These are phyloP conservation scores for Acacia pycnantha DNA, from an alignment of 331 rosid genomes.

Conservation along the genomic window DNA sequence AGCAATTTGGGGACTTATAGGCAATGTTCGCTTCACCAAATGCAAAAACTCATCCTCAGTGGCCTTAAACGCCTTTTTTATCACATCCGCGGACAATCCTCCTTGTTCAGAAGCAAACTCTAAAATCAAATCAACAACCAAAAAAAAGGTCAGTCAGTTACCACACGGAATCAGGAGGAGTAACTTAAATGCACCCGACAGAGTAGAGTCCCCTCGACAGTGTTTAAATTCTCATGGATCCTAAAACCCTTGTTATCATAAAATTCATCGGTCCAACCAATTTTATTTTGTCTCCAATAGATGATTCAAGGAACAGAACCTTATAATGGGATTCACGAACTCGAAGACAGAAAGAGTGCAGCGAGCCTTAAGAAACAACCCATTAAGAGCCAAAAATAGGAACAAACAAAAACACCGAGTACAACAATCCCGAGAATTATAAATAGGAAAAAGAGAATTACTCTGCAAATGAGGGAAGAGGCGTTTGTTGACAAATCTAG, in stretches of 20 bases:
- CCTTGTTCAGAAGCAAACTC: constrained; percentile 71
- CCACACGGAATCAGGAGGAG: not conserved
- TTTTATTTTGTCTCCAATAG: not conserved
- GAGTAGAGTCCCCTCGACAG: not conserved
- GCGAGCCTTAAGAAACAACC: not conserved
- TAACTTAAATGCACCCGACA: not conserved
- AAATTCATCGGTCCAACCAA: not conserved
- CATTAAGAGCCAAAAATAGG: not conserved
- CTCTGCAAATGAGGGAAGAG: constrained; percentile 55
- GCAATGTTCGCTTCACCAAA: constrained; percentile 53
- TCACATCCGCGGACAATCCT: constrained; percentile 64
- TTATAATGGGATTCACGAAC: not conserved
- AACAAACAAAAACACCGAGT: not conserved
- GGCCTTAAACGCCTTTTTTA: constrained; percentile 67
- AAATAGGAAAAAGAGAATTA: constrained; percentile 15
- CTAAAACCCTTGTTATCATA: not conserved
- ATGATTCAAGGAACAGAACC: not conserved
- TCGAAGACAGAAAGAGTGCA: not conserved
- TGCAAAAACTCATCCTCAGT: constrained; percentile 69
- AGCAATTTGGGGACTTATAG: constrained; percentile 51
- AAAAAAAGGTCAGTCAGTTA: not conserved
- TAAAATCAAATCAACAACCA: constrained; percentile 22
- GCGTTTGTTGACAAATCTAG: constrained; percentile 63
- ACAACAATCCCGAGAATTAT: not conserved
- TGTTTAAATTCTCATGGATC: not conserved